phyloP scores from a whole-genome alignment of 2,329 filamentous ascomycete species.

The Colletotrichum sp. region DNA sequence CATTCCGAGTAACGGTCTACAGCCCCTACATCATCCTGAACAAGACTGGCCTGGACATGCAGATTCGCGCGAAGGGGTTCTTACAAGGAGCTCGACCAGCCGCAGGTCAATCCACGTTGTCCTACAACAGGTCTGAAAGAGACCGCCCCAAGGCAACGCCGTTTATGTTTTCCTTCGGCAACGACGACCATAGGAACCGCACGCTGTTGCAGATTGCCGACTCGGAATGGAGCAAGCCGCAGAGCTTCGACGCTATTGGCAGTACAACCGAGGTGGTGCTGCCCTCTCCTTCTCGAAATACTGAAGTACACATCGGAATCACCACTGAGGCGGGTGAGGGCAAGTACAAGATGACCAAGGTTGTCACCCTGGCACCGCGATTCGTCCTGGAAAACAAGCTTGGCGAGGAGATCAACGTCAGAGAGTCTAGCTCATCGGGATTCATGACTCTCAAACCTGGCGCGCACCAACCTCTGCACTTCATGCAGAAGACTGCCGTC shows the following conservation, averaged over 20 bases:
- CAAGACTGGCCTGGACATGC: conserved; percentile 89
- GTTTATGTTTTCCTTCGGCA: conserved; percentile 95
- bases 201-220: conserved; percentile 87
- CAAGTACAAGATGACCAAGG: conserved; percentile 97
- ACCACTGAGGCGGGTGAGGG: conserved; percentile 90
- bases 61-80: conserved; percentile 87
- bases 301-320: conserved; percentile 90
- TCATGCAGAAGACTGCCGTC: conserved; percentile 79
- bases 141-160: conserved; percentile 78
- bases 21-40: conserved; percentile 95
- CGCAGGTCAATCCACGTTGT: conserved; percentile 76
- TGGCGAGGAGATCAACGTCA: conserved; percentile 84
- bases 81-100: conserved; percentile 82
- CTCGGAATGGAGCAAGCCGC: conserved; percentile 95
- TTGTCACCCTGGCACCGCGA: conserved; percentile 89
- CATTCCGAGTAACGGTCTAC: conserved; percentile 94
- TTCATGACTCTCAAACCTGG: conserved; percentile 79
- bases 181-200: conserved; percentile 89
- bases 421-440: conserved; percentile 90
- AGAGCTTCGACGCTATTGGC: conserved; percentile 97
- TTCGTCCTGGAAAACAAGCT: conserved; percentile 96
- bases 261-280: conserved; percentile 89
- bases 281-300: conserved; percentile 70
- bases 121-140: conserved; percentile 47
- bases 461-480: conserved; percentile 86